These are phyloP conservation scores for Penicillium hordei DNA, from an alignment of 2,329 filamentous ascomycete species.

Conservation along the genomic window DNA sequence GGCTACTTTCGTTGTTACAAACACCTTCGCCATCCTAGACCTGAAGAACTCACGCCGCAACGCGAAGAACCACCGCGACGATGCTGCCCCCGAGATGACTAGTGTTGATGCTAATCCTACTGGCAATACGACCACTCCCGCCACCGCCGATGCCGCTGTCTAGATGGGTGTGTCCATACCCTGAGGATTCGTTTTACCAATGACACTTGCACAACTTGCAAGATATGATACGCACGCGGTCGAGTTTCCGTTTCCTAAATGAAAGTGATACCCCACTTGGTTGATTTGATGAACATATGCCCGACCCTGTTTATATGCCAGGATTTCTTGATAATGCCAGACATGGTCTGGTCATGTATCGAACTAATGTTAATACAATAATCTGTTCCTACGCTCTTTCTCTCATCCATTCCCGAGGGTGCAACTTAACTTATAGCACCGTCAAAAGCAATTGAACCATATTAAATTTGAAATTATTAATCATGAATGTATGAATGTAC, in stretches of 20 bases:
- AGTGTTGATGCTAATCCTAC: not conserved
- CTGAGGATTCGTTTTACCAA: not conserved
- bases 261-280: conserved; percentile 4
- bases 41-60: conserved; percentile 22
- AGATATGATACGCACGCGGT: not conserved
- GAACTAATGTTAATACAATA: conserved; percentile 7
- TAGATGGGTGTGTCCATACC: not conserved
- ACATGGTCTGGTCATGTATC: not conserved
- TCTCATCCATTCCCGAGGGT: not conserved
- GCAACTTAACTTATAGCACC: not conserved
- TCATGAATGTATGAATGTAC: not conserved
- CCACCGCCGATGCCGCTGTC: not conserved
- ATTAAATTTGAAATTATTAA: not conserved
- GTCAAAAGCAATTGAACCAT: not conserved
- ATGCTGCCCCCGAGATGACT: not conserved
- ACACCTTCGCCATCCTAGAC: conserved; percentile 23
- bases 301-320: not conserved
- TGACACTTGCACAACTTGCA: not conserved
- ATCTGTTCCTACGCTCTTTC: not conserved
- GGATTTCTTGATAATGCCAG: not conserved
- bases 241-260: not conserved
- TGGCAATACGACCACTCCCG: no score
- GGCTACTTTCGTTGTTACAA: conserved; percentile 26
- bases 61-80: conserved; percentile 6
- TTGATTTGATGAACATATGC: conserved; percentile 5